Evolutionary conservation across 352 stramenopile species (phyloP).

Genomic region (Globisporangium rhizosaccharum): DNA sequence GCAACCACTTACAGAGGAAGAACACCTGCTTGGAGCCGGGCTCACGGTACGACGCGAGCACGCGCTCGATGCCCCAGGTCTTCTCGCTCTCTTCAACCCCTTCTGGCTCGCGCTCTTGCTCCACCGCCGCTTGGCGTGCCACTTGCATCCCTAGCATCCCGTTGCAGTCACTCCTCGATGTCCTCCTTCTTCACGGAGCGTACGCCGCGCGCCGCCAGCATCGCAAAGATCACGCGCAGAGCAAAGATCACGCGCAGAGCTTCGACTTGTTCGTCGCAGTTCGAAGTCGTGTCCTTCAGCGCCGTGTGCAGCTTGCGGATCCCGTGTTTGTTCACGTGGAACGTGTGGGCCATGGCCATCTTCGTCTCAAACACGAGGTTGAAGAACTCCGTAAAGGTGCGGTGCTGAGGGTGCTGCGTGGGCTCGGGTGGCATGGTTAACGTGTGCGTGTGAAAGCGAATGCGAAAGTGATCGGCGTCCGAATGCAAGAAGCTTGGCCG

Average conservation of each 20-base stretch:
- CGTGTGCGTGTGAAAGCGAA: neutral
- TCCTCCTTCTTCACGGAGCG: too few species aligned
- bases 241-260: neutral
- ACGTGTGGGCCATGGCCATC: neutral
- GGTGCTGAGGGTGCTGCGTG: neutral
- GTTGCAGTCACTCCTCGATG: too few species aligned
- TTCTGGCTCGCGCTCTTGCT: neutral
- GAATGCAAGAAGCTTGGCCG: neutral
- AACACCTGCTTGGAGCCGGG: slow-evolving; percentile 1
- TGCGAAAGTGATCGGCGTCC: neutral
- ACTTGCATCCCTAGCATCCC: too few species aligned
- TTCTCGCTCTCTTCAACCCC: neutral
- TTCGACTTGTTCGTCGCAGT: neutral
- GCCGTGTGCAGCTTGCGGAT: neutral
- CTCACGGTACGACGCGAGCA: too few species aligned
- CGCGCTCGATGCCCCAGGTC: too few species aligned
- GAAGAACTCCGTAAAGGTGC: too few species aligned
- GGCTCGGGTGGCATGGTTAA: neutral
- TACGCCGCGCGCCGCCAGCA: neutral
- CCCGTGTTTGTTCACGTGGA: neutral
- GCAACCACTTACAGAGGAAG: slow-evolving; percentile 20
- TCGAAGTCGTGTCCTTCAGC: neutral
- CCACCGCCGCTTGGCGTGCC: too few species aligned
- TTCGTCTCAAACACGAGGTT: too few species aligned
- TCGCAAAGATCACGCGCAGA: neutral